Conservation (phyloP, 2,329 filamentous ascomycete species). For the Diaporthe sp. region DNA sequence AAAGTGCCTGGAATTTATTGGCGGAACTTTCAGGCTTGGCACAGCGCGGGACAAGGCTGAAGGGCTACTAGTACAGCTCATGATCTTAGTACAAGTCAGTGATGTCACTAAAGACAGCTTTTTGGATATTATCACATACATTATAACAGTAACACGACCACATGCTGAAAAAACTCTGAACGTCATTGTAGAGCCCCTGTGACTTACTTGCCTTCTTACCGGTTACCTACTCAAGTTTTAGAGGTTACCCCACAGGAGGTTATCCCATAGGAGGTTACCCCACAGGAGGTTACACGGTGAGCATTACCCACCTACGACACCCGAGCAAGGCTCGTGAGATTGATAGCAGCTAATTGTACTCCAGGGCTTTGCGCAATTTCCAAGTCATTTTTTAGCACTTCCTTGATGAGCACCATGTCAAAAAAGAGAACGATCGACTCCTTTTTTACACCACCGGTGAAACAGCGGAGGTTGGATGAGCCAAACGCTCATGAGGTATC, state of each 20-base stretch:
- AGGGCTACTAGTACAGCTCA: slow-evolving; percentile 6
- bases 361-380: background rate
- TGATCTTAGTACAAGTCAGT: slow-evolving; percentile 3
- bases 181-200: too few relatives aligned
- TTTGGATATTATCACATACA: background rate
- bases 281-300: too few relatives aligned
- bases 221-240: too few relatives aligned
- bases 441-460: slow-evolving; percentile 69
- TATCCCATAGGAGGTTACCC: too few relatives aligned
- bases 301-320: too few relatives aligned
- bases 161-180: too few relatives aligned
- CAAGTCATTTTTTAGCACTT: too few relatives aligned
- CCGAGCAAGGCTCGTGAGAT: background rate
- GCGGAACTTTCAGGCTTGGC: slow-evolving; percentile 26
- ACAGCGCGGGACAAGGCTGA: slow-evolving; percentile 34
- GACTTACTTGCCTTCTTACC: too few relatives aligned
- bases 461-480: slow-evolving; percentile 46
- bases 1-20: background rate
- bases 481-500: slow-evolving; percentile 15
- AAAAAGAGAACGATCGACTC: slow-evolving; percentile 74
- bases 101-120: slow-evolving; percentile 30
- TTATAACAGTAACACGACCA: too few relatives aligned
- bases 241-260: too few relatives aligned
- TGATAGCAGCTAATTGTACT: background rate
- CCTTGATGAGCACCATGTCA: slow-evolving; percentile 41